Percentiles rank a stretch among this genome's conserved stretches.
Evolutionary conservation across 78 protist species (phyloP).

Genomic region (Guillardia theta): DNA sequence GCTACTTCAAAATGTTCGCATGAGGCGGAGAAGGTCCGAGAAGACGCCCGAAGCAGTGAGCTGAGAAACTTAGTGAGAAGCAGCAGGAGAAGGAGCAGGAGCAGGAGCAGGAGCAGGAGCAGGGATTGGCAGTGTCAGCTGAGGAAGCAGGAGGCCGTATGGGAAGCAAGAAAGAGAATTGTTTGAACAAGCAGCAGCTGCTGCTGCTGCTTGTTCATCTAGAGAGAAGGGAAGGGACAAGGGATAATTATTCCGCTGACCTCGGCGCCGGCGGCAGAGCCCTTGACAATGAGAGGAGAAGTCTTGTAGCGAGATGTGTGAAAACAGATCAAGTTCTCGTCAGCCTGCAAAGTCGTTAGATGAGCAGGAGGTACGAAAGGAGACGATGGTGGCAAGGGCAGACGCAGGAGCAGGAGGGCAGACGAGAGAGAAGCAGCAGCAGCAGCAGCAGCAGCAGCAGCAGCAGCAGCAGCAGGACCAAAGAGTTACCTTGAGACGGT

Average conservation of each 20-base stretch:
- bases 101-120: no score
- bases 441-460: not conserved
- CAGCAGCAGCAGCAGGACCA: no score
- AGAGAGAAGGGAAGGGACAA: no score
- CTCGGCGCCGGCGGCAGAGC: slow-evolving; percentile 48
- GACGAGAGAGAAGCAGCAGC: not conserved
- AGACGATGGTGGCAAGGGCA: not conserved
- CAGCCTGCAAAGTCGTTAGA: not conserved
- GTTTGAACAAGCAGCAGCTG: no score
- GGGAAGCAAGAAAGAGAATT: not conserved
- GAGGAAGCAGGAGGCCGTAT: not conserved
- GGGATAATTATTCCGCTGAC: no score
- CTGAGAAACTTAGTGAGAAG: no score
- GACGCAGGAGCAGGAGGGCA: not conserved
- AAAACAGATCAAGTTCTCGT: not conserved
- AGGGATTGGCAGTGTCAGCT: no score
- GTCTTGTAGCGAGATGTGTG: not conserved
- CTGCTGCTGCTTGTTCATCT: no score
- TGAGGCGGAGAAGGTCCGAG: slow-evolving; percentile 33
- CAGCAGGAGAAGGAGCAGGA: no score
- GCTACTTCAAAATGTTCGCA: not conserved
- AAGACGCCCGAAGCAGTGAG: slow-evolving; percentile 46
- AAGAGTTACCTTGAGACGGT: not conserved
- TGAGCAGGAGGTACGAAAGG: not conserved
- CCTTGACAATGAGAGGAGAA: not conserved